Evolutionary conservation across 345 rosid genomes (phyloP), one percentile per base, ranked within the genome.

Genomic region (Eucalyptus camaldulensis): DNA sequence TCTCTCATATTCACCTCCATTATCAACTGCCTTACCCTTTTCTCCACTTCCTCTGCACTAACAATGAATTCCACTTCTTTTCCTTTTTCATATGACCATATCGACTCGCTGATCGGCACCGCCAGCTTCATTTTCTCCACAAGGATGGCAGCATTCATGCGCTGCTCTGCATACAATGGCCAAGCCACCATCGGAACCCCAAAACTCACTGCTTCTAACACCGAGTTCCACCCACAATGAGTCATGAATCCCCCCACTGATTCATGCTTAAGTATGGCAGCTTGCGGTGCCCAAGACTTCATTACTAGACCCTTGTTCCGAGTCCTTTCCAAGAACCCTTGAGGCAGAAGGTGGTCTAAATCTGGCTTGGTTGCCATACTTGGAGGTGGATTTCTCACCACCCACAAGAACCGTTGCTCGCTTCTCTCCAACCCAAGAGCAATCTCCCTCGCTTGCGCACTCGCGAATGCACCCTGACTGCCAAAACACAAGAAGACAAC

Each of bases 141-240:
- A 54, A 92, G 83, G 16, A 88, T 24, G 60, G 60, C 90, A 10
- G 87, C 87, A 72, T 91, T 92, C 80, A 89, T 21, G 37, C 87
- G 67, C 76, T 93, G 91, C 88, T 92, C 91, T 5, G 93, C 93
- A 29, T 90, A 89, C 54, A 91, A 88, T 21, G 92, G 92, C 91
- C 92, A 90, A 5, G 94, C 92, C 54, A 89, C 62, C 92, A 92
- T 89, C 4, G 92, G 92, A 69, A 92, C 92, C 11, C 93, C 93
- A 2, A 88, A 43, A 37, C 88, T 87, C 45, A 92, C 92, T 24
- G 92, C 91, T 90, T 92, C 94, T 17, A 91, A 19, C 54, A 91
- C 92, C 43, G 89, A 91, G 90, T 88, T 89, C 94, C 92, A 92
- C 33, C 94, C 90, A 43, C 92, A 89, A 54, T 87, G 92, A 7